Conservation (phyloP, 306 rosid genomes). For the Citrullus mucosospermus region DNA sequence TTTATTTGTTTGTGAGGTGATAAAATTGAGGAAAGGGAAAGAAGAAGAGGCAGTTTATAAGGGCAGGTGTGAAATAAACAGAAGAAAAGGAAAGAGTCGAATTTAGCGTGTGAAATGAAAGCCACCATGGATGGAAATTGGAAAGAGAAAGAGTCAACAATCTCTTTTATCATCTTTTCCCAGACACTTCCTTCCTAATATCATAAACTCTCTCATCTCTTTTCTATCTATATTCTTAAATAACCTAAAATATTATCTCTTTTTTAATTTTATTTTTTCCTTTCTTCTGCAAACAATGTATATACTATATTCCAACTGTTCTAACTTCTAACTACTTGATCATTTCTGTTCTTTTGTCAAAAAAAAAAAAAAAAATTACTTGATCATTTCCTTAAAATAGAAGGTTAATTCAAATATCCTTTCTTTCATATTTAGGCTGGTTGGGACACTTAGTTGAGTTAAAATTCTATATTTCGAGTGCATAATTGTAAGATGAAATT, state of each 20-base stretch:
- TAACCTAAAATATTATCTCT: background rate
- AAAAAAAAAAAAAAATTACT: too few relatives aligned
- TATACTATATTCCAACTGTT: too few relatives aligned
- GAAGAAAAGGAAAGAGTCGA: constrained; percentile 10
- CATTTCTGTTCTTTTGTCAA: too few relatives aligned
- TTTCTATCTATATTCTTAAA: background rate
- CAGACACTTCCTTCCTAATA: constrained; percentile 17
- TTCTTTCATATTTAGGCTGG: too few relatives aligned
- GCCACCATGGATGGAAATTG: constrained; percentile 4
- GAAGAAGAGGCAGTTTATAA: background rate
- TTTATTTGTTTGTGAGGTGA: background rate
- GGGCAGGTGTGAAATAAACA: background rate
- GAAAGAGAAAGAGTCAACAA: background rate
- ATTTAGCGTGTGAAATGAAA: constrained; percentile 13
- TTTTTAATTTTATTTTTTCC: background rate
- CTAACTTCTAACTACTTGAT: too few relatives aligned
- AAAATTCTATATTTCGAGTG: too few relatives aligned
- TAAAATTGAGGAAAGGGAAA: background rate
- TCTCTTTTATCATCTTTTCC: constrained; percentile 3
- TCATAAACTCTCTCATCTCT: background rate
- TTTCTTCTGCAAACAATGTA: background rate
- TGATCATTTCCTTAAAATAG: too few relatives aligned
- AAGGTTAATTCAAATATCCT: too few relatives aligned
- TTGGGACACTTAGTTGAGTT: too few relatives aligned
- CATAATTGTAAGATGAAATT: too few relatives aligned